Percentiles rank a stretch among this genome's conserved stretches.
Evolutionary conservation across 768 basidiomycete genomes (phyloP).

Genomic region (Filobasidium floriforme): DNA sequence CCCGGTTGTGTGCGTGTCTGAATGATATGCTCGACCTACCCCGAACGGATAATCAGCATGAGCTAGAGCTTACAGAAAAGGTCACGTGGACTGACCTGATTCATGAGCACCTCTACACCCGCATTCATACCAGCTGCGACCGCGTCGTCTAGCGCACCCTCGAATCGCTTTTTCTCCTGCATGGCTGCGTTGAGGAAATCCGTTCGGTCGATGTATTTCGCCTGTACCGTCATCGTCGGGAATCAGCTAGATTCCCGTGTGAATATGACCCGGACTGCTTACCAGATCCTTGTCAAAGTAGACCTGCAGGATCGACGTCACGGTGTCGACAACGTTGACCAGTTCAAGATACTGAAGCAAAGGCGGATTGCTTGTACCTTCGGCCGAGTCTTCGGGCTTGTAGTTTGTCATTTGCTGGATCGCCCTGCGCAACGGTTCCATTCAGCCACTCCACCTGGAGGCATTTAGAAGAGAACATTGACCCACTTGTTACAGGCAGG

Average conservation of each 20-base stretch:
- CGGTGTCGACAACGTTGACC: constrained; percentile 93
- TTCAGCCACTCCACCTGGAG: background rate
- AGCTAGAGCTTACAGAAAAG: background rate
- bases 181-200: constrained; percentile 91
- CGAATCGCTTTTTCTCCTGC: constrained; percentile 93
- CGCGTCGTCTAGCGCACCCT: constrained; percentile 81
- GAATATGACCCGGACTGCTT: constrained; percentile 30
- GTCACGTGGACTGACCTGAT: constrained; percentile 55
- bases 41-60: background rate
- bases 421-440: constrained; percentile 53
- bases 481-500: constrained; percentile 70
- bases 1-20: constrained; percentile 69
- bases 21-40: constrained; percentile 86
- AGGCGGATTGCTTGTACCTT: constrained; percentile 76
- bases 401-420: constrained; percentile 83
- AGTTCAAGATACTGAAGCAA: constrained; percentile 94
- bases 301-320: constrained; percentile 94
- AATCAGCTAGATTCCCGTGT: no score
- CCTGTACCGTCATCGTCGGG: constrained; percentile 47
- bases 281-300: constrained; percentile 96
- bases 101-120: constrained; percentile 92
- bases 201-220: constrained; percentile 76
- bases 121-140: constrained; percentile 91
- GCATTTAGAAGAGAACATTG: background rate
- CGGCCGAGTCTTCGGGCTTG: constrained; percentile 76